Conservation (phyloP, 768 basidiomycete species). For the Termitomyces sp. region DNA sequence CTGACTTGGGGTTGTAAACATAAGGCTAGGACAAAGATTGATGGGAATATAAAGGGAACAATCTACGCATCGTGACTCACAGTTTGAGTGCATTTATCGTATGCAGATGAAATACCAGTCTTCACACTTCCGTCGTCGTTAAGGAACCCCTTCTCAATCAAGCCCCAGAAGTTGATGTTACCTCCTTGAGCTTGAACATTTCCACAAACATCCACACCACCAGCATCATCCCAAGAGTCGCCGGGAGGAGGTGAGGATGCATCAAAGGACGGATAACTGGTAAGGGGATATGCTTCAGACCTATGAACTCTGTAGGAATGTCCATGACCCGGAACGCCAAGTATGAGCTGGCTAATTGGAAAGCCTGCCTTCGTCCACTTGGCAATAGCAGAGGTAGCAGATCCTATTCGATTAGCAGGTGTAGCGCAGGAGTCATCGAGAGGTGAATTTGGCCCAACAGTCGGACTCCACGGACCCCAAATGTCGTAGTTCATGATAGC, state of each 20-base stretch:
- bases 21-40: conserved; percentile 28
- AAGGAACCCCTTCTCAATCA: conserved; percentile 54
- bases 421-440: conserved; percentile 75
- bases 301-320: conserved; percentile 63
- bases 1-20: conserved; percentile 33
- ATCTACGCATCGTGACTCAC: conserved; percentile 33
- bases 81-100: conserved; percentile 68
- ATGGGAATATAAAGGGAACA: neutral
- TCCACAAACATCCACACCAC: conserved; percentile 55
- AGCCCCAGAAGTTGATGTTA: conserved; percentile 57
- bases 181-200: conserved; percentile 44
- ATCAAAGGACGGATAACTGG: conserved; percentile 51
- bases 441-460: conserved; percentile 84
- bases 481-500: conserved; percentile 70
- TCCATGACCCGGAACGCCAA: conserved; percentile 82
- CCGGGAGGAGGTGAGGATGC: conserved; percentile 43
- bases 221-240: conserved; percentile 57
- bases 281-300: conserved; percentile 40
- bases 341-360: conserved; percentile 58
- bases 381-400: conserved; percentile 66
- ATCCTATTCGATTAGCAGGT: conserved; percentile 56
- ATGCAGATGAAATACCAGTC: conserved; percentile 44
- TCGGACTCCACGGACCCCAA: conserved; percentile 55
- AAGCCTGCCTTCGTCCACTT: conserved; percentile 77
- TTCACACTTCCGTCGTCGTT: conserved; percentile 41